Base-by-base conservation (phyloP, 2,329 filamentous ascomycete genomes). In the Aureobasidium sp. region DNA sequence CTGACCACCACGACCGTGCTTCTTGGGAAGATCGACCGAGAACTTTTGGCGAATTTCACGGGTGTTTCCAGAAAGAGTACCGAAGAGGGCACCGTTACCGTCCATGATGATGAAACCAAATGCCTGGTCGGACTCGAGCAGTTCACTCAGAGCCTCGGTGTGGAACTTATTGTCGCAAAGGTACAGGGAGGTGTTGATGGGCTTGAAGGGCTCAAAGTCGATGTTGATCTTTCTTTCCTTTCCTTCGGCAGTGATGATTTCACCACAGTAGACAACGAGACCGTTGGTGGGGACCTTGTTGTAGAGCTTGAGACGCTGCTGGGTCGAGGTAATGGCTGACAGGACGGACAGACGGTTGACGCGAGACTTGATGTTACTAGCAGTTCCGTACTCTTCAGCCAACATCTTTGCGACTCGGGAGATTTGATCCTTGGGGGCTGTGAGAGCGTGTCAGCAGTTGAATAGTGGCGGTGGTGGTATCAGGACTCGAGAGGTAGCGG, bases 61-160 rank as follows among this genome's bases (percentile, higher is more conserved):
- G 39, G 94, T 99, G 78, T 99, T 99, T 69, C 94, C 95, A 71
- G 91, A 96, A 45, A 99, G 82, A 0, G 94, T 99, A 70, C 94
- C 94, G 69, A 99, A 99, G 34, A 99, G 86, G 47, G 94, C 90
- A 70, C 94, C 95, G 78, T 99, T 99, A 80, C 94, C 94, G 74
- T 99, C 94, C 94, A 99, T 99, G 79, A 99, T 88, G 76, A 99
- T 99, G 80, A 99, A 99, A 61, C 94, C 94, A 70, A 99, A 99
- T 78, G 96, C 97, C 79, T 97, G 94, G 75, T 99, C 94, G 21
- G 93, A 97, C 79, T 99, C 94, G 67, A 99, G 87, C 71, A 99
- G 85, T 80, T 99, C 94, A 67, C 92, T 94, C 67, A 99, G 81
- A 21, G 94, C 93, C 78, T 99, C 94, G 62, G 94, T 99, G 75